Evolutionary conservation across 108 stramenopile species (phyloP).

Genomic region (Conticribra weissflogii): DNA sequence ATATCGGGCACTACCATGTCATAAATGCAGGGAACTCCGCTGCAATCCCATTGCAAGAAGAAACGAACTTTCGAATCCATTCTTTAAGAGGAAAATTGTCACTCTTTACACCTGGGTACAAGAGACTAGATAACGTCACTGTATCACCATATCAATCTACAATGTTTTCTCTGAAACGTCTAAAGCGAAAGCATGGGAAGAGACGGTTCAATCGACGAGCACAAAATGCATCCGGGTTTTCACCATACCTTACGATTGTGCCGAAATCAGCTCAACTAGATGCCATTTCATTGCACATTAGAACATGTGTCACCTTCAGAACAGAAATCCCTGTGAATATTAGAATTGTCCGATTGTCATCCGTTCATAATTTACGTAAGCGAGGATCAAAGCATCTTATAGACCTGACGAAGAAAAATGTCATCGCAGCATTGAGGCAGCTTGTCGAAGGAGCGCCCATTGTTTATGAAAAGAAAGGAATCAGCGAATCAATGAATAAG

Average conservation of each 20-base stretch:
- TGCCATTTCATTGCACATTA: constrained; percentile 11
- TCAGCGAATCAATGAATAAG: neutral
- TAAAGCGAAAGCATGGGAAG: constrained; percentile 2
- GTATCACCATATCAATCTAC: constrained; percentile 23
- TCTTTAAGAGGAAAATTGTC: constrained; percentile 1
- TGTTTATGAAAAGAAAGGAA: constrained; percentile 22
- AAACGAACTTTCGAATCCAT: neutral
- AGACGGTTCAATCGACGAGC: no score
- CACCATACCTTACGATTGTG: constrained; percentile 13
- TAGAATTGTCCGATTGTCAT: constrained; percentile 25
- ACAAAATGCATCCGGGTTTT: constrained; percentile 24
- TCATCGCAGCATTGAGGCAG: constrained; percentile 11
- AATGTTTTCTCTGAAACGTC: constrained; percentile 26
- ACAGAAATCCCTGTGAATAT: constrained; percentile 27
- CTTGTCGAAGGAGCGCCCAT: constrained; percentile 33
- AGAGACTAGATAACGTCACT: constrained; percentile 3
- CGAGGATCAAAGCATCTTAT: constrained; percentile 6
- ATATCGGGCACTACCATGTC: neutral
- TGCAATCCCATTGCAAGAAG: neutral
- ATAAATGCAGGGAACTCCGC: constrained; percentile 13
- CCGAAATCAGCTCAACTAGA: constrained; percentile 12
- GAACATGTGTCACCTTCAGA: constrained; percentile 10
- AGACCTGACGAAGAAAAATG: constrained; percentile 26
- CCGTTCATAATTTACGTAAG: neutral
- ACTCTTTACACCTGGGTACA: constrained; percentile 7